Evolutionary conservation across 176 grass and related monocot genomes (phyloP), one percentile per base, ranked within the genome.

Genomic region (barley (Hordeum vulgare)): DNA sequence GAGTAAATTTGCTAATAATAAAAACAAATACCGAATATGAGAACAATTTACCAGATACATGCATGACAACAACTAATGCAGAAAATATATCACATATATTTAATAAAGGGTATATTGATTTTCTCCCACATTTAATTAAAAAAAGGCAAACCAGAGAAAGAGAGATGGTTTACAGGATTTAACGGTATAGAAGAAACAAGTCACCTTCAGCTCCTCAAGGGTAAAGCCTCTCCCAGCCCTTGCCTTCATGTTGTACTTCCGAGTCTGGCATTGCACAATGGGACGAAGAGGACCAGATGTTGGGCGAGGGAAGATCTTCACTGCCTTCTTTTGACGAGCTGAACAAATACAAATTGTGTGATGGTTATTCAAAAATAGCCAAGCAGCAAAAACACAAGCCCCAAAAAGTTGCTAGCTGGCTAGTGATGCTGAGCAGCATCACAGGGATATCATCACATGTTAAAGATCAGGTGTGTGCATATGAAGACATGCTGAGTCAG

Each of bases 171-270:
- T 20, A 2, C 21, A 21, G 18, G 64, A 26, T 26, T 61, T 31
- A 0, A 66, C 9, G 44, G 44, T 17, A 83, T 33, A 24, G 20
- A 64, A 69, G 33, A 74, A 54, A 60, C 6, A 71, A 27, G 2
- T 66, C 85, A 97, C 94, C 94, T 97, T 97, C 31, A 97, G 91
- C 58, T 97, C 94, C 85, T 97, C 94, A 68, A 94, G 92, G 21
- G 86, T 87, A 77, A 91, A 97, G 21, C 92, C 94, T 70, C 94
- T 91, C 3, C 90, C 95, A 60, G 92, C 95, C 79, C 92, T 92
- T 4, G 95, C 94, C 80, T 97, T 97, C 95, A 97, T 97, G 82
- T 97, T 97, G 76, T 97, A 97, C 81, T 94, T 97, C 35, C 87
- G 86, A 4, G 92, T 91, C 71, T 94, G 95, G 60, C 95, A 97